A percentile compares a stretch with the other conserved stretches of the same genome.
Conservation (phyloP, 2,329 filamentous ascomycete genomes). For the Xylariaceae sp. region DNA sequence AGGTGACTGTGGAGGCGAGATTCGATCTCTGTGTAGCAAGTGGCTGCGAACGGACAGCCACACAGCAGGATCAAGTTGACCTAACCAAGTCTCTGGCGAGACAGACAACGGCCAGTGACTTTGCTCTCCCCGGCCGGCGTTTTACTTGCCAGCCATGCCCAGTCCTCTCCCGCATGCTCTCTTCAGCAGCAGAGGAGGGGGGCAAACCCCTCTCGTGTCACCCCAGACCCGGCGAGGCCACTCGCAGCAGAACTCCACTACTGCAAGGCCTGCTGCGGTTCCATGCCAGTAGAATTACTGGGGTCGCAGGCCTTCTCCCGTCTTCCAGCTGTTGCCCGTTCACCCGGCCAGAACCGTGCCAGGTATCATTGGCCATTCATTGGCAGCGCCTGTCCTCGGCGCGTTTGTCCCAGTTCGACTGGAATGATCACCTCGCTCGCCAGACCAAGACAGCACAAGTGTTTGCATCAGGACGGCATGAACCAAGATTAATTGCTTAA, state of each 20-base stretch:
- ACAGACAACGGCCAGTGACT: neutral
- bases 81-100: neutral
- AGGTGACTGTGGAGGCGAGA: neutral
- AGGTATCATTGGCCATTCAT: neutral
- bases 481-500: neutral
- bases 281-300: constrained; percentile 8
- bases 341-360: neutral
- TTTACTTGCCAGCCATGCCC: neutral
- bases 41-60: constrained; percentile 17
- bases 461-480: neutral
- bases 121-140: constrained; percentile 5
- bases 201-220: constrained; percentile 16
- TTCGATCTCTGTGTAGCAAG: constrained; percentile 13
- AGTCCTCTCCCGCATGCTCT: neutral
- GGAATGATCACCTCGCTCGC: neutral
- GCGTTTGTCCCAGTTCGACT: neutral
- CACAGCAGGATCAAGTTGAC: constrained; percentile 6
- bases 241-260: constrained; percentile 12
- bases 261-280: neutral
- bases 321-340: constrained; percentile 6
- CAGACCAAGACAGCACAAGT: neutral
- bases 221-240: constrained; percentile 14
- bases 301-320: constrained; percentile 6
- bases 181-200: constrained; percentile 3
- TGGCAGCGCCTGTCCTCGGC: neutral